Evolutionary conservation across 2,329 filamentous ascomycete genomes (phyloP).

Genomic region (Cercospora citrullina): DNA sequence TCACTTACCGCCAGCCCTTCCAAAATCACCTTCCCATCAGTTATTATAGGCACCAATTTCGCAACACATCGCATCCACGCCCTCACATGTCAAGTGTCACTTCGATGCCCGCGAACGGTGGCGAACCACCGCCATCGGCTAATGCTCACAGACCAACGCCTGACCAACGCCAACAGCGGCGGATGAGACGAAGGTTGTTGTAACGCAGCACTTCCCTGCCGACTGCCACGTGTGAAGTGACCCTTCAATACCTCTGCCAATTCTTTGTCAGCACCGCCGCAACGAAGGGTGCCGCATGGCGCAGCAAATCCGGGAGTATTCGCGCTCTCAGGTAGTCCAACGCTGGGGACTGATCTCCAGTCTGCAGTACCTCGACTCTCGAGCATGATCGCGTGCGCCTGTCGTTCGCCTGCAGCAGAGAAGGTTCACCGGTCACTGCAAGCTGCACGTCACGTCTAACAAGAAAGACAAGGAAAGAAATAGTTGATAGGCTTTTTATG

Average conservation of each 20-base stretch:
- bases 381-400: background rate
- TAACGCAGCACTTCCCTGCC: background rate
- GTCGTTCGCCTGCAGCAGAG: background rate
- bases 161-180: background rate
- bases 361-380: background rate
- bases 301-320: background rate
- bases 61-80: constrained; percentile 13
- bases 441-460: background rate
- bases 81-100: background rate
- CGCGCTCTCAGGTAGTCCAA: background rate
- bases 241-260: background rate
- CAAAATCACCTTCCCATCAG: background rate
- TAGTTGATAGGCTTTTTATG: background rate
- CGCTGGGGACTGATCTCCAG: background rate
- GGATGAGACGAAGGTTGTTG: background rate
- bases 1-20: background rate
- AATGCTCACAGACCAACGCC: background rate
- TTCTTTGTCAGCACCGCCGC: background rate
- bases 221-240: background rate
- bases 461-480: background rate
- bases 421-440: background rate
- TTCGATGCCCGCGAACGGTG: background rate
- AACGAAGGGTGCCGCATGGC: background rate
- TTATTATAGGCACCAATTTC: constrained; percentile 9
- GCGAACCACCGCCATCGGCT: background rate